Evolutionary conservation across 805 yeast species (phyloP).

Genomic region (Cyberlindnera maclurae): DNA sequence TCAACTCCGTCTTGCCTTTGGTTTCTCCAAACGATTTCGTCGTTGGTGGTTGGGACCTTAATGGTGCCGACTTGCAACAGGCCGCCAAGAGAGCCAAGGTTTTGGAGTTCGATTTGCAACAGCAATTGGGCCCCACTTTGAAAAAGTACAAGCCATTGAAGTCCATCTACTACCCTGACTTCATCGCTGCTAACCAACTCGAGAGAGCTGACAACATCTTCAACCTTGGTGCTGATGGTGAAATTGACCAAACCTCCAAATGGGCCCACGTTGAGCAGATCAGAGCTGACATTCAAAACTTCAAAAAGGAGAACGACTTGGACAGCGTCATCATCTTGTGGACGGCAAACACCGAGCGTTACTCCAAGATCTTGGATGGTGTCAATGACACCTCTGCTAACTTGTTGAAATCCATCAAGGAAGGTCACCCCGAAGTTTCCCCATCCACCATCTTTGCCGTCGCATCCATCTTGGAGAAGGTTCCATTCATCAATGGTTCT

Average conservation of each 20-base stretch:
- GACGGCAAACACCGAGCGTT: conserved; percentile 98
- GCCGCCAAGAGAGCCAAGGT: conserved; percentile 86
- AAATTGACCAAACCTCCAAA: conserved; percentile 51
- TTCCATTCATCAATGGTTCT: conserved; percentile 91
- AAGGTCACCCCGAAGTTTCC: conserved; percentile 75
- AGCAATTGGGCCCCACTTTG: conserved; percentile 61
- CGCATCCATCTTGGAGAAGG: conserved; percentile 81
- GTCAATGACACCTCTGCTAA: conserved; percentile 87
- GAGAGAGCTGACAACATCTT: conserved; percentile 86
- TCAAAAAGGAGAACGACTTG: conserved; percentile 62
- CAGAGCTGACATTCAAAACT: conserved; percentile 74
- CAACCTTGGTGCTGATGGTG: conserved; percentile 46
- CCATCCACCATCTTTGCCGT: conserved; percentile 94
- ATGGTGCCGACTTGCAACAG: conserved; percentile 56
- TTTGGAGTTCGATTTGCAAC: conserved; percentile 77
- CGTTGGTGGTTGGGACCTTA: conserved; percentile 94
- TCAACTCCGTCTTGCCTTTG: conserved; percentile 83
- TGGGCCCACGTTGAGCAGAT: conserved; percentile 87
- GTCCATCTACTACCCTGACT: conserved; percentile 91
- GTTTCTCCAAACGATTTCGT: conserved; percentile 85
- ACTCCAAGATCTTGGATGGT: conserved; percentile 66
- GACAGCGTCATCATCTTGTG: conserved; percentile 88
- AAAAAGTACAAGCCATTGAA: conserved; percentile 62
- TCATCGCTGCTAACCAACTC: conserved; percentile 90
- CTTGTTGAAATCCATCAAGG: conserved; percentile 64